Base-by-base conservation (phyloP, 1,284 basidiomycete genomes). In the Takashimella koratensis region DNA sequence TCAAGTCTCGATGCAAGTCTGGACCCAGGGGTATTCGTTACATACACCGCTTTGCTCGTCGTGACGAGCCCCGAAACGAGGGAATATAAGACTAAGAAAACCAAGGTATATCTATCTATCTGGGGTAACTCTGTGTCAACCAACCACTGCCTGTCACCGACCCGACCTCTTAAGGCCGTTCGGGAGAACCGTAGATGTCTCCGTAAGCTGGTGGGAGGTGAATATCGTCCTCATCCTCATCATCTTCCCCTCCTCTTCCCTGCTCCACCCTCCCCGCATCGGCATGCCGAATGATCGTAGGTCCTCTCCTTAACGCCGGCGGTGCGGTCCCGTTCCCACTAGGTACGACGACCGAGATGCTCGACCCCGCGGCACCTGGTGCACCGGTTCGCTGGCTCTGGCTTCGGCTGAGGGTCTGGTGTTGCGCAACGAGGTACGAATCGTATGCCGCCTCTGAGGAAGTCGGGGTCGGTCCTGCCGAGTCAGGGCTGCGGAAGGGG, bases 151-250 rank as follows among this genome's bases (percentile, higher is more conserved):
- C n/a, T n/a, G n/a, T n/a, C n/a, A n/a, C n/a, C n/a, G n/a, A n/a
- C n/a, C n/a, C n/a, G n/a, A n/a, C n/a, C n/a, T n/a, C n/a, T n/a
- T n/a, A n/a, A n/a, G n/a, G n/a, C n/a, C n/a, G n/a, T n/a, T 46
- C 44, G 19, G 56, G 48, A 27, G 52, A 50, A 19, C 52, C 54
- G 51, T 57, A 60, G 24, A 60, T 60, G 40, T 60, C 58, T 21
- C 56, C 58, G 13, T 60, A 60, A 1, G 58, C 58, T 0, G 58
- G 58, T 1, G 58, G 58, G 20, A 60, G 53, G 36, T 60, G 58
- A 13, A 60, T 45, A 13, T 50, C 51, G 19, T 25, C 47, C 16
- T 36, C 30, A 4, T 43, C 30, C 27, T 49, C 44, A 40, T 46
- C 52, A 30, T 16, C 11, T 10, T 42, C 45, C 2, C 55, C 55